Conservation (phyloP, 2,329 filamentous ascomycete species). For the Pleurostoma richardsiae region DNA sequence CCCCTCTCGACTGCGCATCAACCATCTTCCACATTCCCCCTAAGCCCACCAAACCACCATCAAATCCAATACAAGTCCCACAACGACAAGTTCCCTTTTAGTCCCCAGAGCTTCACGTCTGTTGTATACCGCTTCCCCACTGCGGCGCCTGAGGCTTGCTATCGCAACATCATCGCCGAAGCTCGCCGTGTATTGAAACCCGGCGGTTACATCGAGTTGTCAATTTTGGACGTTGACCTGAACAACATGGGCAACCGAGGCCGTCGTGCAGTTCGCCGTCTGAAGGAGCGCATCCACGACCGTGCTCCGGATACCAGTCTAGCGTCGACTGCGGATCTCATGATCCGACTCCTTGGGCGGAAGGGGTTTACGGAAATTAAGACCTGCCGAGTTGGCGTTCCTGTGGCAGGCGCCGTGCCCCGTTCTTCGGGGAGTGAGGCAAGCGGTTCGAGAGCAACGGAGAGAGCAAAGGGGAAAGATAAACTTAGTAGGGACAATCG, state of each 20-base stretch:
- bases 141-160: slow-evolving; percentile 62
- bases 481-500: slow-evolving; percentile 37
- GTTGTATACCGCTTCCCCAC: slow-evolving; percentile 74
- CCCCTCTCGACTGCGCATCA: slow-evolving; percentile 41
- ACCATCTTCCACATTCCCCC: slow-evolving; percentile 40
- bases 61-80: slow-evolving; percentile 66
- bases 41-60: slow-evolving; percentile 65
- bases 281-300: slow-evolving; percentile 67
- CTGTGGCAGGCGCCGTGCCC: slow-evolving; percentile 53
- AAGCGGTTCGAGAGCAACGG: slow-evolving; percentile 10
- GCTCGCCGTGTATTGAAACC: slow-evolving; percentile 73
- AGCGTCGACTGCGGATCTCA: slow-evolving; percentile 51
- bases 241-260: slow-evolving; percentile 75
- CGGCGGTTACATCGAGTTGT: slow-evolving; percentile 74
- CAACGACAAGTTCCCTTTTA: slow-evolving; percentile 66
- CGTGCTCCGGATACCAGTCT: slow-evolving; percentile 57
- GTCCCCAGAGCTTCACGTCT: slow-evolving; percentile 67
- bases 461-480: slow-evolving; percentile 22
- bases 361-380: slow-evolving; percentile 70
- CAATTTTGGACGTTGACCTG: slow-evolving; percentile 73
- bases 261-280: slow-evolving; percentile 60
- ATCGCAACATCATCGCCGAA: slow-evolving; percentile 68
- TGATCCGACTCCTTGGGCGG: slow-evolving; percentile 62
- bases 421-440: slow-evolving; percentile 18
- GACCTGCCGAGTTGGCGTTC: slow-evolving; percentile 72